Conservation (phyloP, 2,329 filamentous ascomycete genomes). For the Curvularia sp. region DNA sequence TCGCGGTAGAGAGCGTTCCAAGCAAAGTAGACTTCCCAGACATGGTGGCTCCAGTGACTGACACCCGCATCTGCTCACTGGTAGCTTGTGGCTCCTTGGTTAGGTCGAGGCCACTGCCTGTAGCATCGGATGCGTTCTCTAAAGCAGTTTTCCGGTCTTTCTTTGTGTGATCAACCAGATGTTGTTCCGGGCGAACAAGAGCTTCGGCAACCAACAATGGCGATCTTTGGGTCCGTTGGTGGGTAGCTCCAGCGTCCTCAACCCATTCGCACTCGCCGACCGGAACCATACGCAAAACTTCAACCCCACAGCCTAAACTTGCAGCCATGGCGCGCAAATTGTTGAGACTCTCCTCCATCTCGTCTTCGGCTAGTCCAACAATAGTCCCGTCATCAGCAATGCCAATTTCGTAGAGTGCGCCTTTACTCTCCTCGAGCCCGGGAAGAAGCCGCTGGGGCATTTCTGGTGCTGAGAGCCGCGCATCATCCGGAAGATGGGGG, state of each 20-base stretch:
- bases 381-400: constrained; percentile 94
- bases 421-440: constrained; percentile 89
- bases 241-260: constrained; percentile 53
- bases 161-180: constrained; percentile 32
- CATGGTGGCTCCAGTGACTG: constrained; percentile 85
- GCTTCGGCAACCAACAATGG: constrained; percentile 90
- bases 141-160: constrained; percentile 16
- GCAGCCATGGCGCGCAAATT: constrained; percentile 91
- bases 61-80: constrained; percentile 77
- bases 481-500: constrained; percentile 74
- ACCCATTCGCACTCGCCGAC: constrained; percentile 86
- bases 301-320: constrained; percentile 84
- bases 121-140: background rate
- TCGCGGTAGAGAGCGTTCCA: constrained; percentile 85
- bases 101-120: background rate
- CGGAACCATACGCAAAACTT: constrained; percentile 79
- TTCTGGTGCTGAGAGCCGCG: constrained; percentile 64
- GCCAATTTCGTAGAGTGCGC: constrained; percentile 94
- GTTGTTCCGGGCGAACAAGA: constrained; percentile 71
- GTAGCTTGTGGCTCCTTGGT: constrained; percentile 16
- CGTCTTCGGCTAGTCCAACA: constrained; percentile 85
- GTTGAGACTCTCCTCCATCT: constrained; percentile 87
- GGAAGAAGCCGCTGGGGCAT: constrained; percentile 65
- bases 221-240: constrained; percentile 35
- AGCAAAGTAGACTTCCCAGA: constrained; percentile 92